phyloP scores from a whole-genome alignment of 1,139 yeast species.

The Waltiozyma sp. region DNA sequence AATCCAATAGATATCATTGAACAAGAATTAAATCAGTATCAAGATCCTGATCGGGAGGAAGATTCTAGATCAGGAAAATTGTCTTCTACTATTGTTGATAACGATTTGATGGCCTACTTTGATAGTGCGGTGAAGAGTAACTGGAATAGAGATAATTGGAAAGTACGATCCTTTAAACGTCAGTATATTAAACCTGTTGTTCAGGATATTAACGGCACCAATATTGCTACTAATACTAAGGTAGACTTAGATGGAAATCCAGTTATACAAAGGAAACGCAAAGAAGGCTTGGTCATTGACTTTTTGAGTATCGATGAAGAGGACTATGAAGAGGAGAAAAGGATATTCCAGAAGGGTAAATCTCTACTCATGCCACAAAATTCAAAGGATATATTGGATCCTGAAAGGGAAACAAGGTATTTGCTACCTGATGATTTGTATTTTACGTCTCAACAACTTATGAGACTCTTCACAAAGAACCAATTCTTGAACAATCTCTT shows the following conservation, averaged over 20 bases:
- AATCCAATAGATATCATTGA: slow-evolving; percentile 20
- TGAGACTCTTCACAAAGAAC: slow-evolving; percentile 64
- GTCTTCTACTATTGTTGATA: slow-evolving; percentile 36
- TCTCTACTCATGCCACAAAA: not conserved
- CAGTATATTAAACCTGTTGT: not conserved
- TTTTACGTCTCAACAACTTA: slow-evolving; percentile 59
- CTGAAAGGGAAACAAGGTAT: slow-evolving; percentile 22
- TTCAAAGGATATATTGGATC: not conserved
- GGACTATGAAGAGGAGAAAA: not conserved
- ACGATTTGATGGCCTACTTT: slow-evolving; percentile 69
- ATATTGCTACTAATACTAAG: not conserved
- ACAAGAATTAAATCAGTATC: slow-evolving; percentile 20
- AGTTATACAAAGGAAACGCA: not conserved
- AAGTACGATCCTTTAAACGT: not conserved
- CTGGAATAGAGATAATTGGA: slow-evolving; percentile 41
- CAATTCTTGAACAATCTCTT: slow-evolving; percentile 26
- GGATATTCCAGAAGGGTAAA: not conserved
- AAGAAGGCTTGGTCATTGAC: not conserved
- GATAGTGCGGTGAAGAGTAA: slow-evolving; percentile 57
- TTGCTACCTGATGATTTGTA: slow-evolving; percentile 67
- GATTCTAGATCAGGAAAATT: slow-evolving; percentile 17
- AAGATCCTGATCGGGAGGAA: slow-evolving; percentile 8
- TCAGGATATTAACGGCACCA: not conserved
- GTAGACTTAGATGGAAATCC: not conserved
- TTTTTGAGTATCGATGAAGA: not conserved